Base-by-base conservation (phyloP, 192 early-diverging fungal species). In the Linnemannia schmuckeri region DNA sequence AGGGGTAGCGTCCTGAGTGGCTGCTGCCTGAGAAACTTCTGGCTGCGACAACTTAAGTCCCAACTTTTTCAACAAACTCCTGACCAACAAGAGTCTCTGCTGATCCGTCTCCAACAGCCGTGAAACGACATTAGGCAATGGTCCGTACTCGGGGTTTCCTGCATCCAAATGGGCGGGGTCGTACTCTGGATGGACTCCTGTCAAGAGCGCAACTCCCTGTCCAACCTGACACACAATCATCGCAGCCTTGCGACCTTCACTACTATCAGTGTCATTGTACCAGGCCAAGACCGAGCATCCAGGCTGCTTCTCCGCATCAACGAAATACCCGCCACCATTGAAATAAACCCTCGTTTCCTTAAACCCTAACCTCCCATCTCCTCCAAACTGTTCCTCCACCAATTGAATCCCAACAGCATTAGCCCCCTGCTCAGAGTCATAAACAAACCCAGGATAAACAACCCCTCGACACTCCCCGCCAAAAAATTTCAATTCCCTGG, bases 161-260 rank as follows among this genome's bases (percentile, higher is more conserved):
- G 93, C 83, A 75, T 91, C 91, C 76, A 94, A 52, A 57, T 79
- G 88, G 33, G 90, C 88, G 72, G 93, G 92, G 41, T 92, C 92
- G 82, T 95, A 96, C 82, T 98, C 98, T 30, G 97, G 90, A 78
- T 99, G 98, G 44, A 96, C 87, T 17, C 97, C 97, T 27, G 94
- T 88, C 37, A 99, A 77, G 1, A 98, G 85, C 0, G 96, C 97
- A 5, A 81, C 37, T 10, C 95, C 95, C 2, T 88, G 82, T 8
- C 97, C 97, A 4, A 96, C 90, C 10, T 73, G 77, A 82, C 94
- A 95, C 70, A 91, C 89, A 8, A 98, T 89, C 42, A 96, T 91
- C 0, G 97, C 96, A 15, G 90, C 91, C n/a, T 88, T 87, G 22
- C 47, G 79, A 0, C 76, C 76, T 6, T 86, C 76, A 24, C 80